Base-by-base conservation (phyloP, 306 rosid species). In the Calophaca sinica region DNA sequence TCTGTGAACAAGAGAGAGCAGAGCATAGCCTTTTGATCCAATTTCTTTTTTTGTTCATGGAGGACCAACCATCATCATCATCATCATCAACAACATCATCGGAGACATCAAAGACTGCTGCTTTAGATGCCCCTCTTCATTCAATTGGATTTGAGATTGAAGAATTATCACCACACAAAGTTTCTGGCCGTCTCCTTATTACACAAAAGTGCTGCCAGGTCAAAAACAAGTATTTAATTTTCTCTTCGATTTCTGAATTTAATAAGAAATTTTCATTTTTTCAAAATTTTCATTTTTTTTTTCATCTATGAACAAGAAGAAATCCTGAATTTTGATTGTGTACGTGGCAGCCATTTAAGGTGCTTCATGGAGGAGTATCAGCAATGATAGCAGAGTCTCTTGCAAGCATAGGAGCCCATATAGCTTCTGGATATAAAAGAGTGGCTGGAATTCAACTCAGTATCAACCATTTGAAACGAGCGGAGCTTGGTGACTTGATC, bases 301-400 rank as follows among this genome's bases (percentile, higher is more conserved):
- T 38, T 5, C 5, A 4, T 38, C 4, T 38, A 38, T 38, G 42
- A 38, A 38, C 1, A 41, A 41, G 9, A 6, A 41, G 0, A 9
- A 42, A 42, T 7, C 7, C 3, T 42, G 41, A 11, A 11, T 58
- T 59, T 11, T 75, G 54, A 65, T 57, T 62, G 41, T 76, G 61
- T 4, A 26, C 29, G 50, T 28, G 10, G 46, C 85, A 94, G 99
- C 97, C 97, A 14, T 94, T 94, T 80, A 92, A 90, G 86, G 99
- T 94, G 82, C 76, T 94, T 46, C 99, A 94, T 84, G 99, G 99
- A 61, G 99, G 99, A 5, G 90, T 92, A 31, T 94, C 97, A n/a
- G 99, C 99, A 4, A 64, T 94, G 87, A 80, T 94, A 38, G 85
- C 97, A 2, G 99, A 94, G 85, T 64, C 91, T 5, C 84, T 94